Base-by-base conservation (phyloP, 768 basidiomycete genomes). In the Xerocomus potaroensis region DNA sequence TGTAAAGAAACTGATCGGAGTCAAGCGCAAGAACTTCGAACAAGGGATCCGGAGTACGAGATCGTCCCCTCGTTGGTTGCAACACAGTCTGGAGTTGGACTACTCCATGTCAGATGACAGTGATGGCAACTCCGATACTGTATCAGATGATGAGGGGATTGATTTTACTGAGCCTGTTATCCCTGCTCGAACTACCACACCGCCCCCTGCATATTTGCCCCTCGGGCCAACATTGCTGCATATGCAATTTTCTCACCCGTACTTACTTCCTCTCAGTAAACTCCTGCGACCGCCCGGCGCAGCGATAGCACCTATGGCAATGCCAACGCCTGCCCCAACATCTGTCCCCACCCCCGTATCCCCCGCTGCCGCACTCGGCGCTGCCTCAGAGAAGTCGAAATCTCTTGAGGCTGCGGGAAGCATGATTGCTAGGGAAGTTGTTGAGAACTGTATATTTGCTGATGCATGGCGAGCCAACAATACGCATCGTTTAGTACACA, bases 271-370 rank as follows among this genome's bases (percentile, higher is more conserved):
- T 2, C 65, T 83, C 32, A 79, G 81, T 54, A 72, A 68, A 21
- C 75, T 84, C 4, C 66, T 88, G 3, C 77, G 79, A 1, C 77
- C 81, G 1, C 81, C 81, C 1, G 83, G 74, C 1, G 70, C 77
- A 9, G 72, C 72, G 21, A 70, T 76, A 3, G 71, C 72, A 11
- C 72, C 75, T 8, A 72, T 73, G 37, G 69, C 69, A 52, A 69
- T 73, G 4, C 66, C 72, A 0, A 59, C 69, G 14, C 63, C 71
- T 12, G 59, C 72, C 4, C 68, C 67, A 3, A 70, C 71, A 3
- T 76, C 77, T n/a, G 88, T 84, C 0, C 88, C 87, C 1, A 92
- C 90, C 0, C 90, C 90, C 1, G 87, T 91, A 3, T 91, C 89
- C 0, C 90, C 90, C 16, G 87, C 86, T 4, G 84, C 85, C 1